These are phyloP conservation scores for Moricandia moricandioides DNA, from an alignment of 345 rosid species.

Conservation along the genomic window DNA sequence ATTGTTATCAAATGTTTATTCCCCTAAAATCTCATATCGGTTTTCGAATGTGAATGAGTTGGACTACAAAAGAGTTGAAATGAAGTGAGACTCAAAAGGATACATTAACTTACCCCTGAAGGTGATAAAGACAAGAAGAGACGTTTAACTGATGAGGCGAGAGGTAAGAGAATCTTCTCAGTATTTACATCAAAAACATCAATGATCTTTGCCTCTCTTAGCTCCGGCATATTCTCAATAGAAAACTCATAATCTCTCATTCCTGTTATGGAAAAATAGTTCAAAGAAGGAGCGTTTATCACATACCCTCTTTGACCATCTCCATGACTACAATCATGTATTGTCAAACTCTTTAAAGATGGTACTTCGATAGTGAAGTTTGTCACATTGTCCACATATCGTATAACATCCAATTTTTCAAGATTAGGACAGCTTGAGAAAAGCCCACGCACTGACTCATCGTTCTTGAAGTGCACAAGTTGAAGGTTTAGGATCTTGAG, in stretches of 20 bases:
- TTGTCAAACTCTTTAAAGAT: conserved; percentile 10
- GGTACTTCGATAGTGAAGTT: conserved; percentile 2
- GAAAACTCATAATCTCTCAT: conserved; percentile 7
- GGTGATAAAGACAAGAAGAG: conserved; percentile 17
- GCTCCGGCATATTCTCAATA: conserved; percentile 14
- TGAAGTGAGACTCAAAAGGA: conserved; percentile 3
- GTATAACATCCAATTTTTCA: neutral
- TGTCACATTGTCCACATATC: conserved; percentile 6
- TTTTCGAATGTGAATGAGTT: neutral
- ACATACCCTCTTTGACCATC: conserved; percentile 15
- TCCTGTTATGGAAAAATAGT: conserved; percentile 7
- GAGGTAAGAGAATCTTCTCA: conserved; percentile 6
- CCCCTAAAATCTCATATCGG: neutral
- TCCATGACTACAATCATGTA: conserved; percentile 16
- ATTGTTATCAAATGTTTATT: neutral
- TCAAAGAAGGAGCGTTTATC: conserved; percentile 16
- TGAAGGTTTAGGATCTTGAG: conserved; percentile 17
- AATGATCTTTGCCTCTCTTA: conserved; percentile 16
- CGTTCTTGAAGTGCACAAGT: neutral
- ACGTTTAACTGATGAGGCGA: conserved; percentile 17
- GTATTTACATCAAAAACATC: conserved; percentile 2
- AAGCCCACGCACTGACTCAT: conserved; percentile 8
- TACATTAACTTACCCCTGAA: conserved; percentile 13
- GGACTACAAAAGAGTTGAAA: neutral
- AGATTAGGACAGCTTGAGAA: conserved; percentile 6